Base-by-base conservation (phyloP, 1,139 yeast genomes). In the Saccharomyces hybrid region DNA sequence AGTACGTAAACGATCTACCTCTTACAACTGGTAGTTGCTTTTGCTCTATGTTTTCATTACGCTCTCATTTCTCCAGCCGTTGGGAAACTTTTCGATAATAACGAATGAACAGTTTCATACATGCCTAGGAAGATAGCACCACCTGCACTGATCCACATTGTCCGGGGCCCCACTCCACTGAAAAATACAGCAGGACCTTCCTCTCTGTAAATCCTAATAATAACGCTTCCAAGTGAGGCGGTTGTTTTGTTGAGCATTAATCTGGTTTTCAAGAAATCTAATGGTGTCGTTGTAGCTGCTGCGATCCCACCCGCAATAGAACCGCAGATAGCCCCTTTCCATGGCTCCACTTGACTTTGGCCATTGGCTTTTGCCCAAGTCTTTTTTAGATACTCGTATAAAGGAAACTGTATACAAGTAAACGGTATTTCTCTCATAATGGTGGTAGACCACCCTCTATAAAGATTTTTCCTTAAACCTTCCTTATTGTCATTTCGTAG, bases 131-230 rank as follows among this genome's bases (percentile, higher is more conserved):
- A 93, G 41, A 95, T 89, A 31, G 98, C 97, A 20, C 99, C 99
- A 16, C 99, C 99, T 3, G 96, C 95, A 73, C 96, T 85, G 57
- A 93, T 93, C 99, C 99, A 93, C 81, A 88, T 79, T 0, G 97
- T 90, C 68, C 99, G 78, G 2, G 99, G 98, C 0, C 96, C 97
- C 46, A 91, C 78, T 4, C 99, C 99, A 52, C 80, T 80, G 67
- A 82, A 79, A 60, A 93, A 88, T 0, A 86, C 90, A 7, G 67
- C 61, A 50, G 74, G 70, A 0, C 96, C 96, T 64, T 88, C 96
- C 53, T 85, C 88, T 34, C 68, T 69, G 16, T 78, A 69, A 54
- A 90, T 76, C 5, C 63, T 68, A 28, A 63, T 63, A 1, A 85
- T 79, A 56, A 88, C 70, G 5, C 70, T 63, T 3, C 71, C 48